phyloP scores from a whole-genome alignment of 2,329 filamentous ascomycete genomes.

The Ophiostoma novo-ulmi region DNA sequence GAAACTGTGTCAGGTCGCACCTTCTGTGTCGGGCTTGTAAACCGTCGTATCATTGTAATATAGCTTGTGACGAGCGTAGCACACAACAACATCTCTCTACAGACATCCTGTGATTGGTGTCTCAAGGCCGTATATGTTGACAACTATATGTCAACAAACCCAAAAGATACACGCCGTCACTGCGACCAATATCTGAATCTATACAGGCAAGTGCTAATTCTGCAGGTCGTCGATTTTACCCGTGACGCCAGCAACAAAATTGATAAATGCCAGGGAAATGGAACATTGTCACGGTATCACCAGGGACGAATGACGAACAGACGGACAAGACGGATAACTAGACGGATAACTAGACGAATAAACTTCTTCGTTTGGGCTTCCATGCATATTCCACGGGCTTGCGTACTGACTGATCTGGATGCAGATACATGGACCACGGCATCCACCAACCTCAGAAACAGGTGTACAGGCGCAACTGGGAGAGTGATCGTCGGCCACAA shows the following conservation, averaged over 20 bases:
- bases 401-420: not conserved
- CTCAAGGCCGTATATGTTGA: not conserved
- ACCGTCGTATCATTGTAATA: not conserved
- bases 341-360: not conserved
- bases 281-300: not conserved
- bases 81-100: not conserved
- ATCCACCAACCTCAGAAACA: not conserved
- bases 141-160: not conserved
- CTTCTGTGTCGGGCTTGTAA: not conserved
- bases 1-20: not conserved
- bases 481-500: not conserved
- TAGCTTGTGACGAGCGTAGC: not conserved
- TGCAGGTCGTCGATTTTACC: constrained; percentile 1
- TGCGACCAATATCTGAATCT: not conserved
- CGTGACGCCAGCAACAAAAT: not conserved
- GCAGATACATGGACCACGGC: not conserved
- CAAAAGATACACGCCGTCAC: not conserved
- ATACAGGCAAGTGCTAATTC: not conserved
- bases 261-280: not conserved
- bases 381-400: constrained; percentile 7
- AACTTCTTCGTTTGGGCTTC: constrained; percentile 2
- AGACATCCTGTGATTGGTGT: not conserved
- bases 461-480: not conserved
- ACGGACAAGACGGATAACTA: not conserved
- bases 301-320: not conserved